These are phyloP conservation scores for Pythium aquatile DNA, from an alignment of 352 stramenopile species.

Conservation along the genomic window DNA sequence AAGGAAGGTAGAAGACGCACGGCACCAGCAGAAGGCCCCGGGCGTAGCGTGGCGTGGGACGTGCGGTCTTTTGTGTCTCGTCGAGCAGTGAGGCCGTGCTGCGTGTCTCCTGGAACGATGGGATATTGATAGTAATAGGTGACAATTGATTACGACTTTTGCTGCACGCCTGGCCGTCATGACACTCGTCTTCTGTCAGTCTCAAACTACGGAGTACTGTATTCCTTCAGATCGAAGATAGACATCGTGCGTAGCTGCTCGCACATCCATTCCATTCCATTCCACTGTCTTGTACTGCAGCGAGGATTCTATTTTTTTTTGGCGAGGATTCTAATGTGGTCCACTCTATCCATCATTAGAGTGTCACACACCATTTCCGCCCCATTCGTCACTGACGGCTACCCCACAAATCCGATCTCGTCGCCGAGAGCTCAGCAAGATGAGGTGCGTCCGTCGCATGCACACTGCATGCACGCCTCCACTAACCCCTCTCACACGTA, in stretches of 20 bases:
- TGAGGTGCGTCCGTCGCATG: constrained; percentile 22
- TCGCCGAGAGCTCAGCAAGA: constrained; percentile 3
- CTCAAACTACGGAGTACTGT: too few species aligned
- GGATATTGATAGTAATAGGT: constrained; percentile 34
- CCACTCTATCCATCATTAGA: constrained; percentile 5
- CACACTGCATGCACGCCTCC: neutral
- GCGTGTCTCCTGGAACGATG: neutral
- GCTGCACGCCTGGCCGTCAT: neutral
- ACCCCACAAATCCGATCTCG: neutral
- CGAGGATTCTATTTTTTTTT: too few species aligned
- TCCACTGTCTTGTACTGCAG: neutral
- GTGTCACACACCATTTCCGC: constrained; percentile 6
- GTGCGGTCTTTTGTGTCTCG: constrained; percentile 1
- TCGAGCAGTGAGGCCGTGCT: neutral
- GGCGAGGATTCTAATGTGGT: constrained; percentile 8
- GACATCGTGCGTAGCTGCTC: too few species aligned
- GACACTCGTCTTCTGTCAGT: constrained; percentile 2
- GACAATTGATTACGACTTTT: constrained; percentile 26
- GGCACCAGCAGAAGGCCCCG: constrained; percentile 1
- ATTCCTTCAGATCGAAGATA: too few species aligned
- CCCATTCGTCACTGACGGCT: neutral
- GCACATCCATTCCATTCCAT: neutral
- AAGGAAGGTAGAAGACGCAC: constrained; percentile 3
- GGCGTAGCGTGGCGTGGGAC: neutral
- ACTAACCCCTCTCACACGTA: neutral